Conservation (phyloP, 768 basidiomycete genomes). For the Termitomyces titanicus region DNA sequence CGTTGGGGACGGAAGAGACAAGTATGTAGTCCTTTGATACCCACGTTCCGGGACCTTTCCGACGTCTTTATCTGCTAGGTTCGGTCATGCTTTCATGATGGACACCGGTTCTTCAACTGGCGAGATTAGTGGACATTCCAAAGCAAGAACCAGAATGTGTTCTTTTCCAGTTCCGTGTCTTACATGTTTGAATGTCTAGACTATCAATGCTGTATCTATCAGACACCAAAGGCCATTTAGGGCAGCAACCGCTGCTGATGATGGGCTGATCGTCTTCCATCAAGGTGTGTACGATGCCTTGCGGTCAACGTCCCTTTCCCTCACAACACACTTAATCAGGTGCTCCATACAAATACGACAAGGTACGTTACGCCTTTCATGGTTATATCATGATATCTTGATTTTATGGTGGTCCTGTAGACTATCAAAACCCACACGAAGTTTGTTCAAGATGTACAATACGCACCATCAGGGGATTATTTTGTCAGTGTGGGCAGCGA, state of each 20-base stretch:
- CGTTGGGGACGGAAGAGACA: constrained; percentile 89
- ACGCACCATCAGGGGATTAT: constrained; percentile 72
- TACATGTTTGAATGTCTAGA: constrained; percentile 31
- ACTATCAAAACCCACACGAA: constrained; percentile 85
- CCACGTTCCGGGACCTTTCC: neutral
- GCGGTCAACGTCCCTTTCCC: neutral
- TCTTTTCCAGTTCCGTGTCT: neutral
- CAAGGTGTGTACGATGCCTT: constrained; percentile 46
- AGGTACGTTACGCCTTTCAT: constrained; percentile 35
- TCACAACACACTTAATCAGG: constrained; percentile 34
- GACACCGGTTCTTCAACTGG: constrained; percentile 84
- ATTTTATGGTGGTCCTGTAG: constrained; percentile 27
- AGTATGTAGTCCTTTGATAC: constrained; percentile 39
- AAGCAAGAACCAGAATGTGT: constrained; percentile 43
- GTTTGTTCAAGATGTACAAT: constrained; percentile 90
- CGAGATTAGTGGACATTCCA: constrained; percentile 86
- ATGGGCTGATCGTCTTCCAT: constrained; percentile 77
- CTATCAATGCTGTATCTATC: constrained; percentile 85
- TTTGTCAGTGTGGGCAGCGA: constrained; percentile 92
- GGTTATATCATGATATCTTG: neutral
- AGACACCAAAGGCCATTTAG: constrained; percentile 87
- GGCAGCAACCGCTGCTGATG: constrained; percentile 87
- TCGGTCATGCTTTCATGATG: constrained; percentile 80
- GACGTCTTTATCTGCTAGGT: constrained; percentile 40
- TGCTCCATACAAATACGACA: constrained; percentile 87